A percentile compares a stretch with the other conserved stretches of the same genome.
Evolutionary conservation across 768 basidiomycete species (phyloP).

Genomic region (Trametes cubensis): DNA sequence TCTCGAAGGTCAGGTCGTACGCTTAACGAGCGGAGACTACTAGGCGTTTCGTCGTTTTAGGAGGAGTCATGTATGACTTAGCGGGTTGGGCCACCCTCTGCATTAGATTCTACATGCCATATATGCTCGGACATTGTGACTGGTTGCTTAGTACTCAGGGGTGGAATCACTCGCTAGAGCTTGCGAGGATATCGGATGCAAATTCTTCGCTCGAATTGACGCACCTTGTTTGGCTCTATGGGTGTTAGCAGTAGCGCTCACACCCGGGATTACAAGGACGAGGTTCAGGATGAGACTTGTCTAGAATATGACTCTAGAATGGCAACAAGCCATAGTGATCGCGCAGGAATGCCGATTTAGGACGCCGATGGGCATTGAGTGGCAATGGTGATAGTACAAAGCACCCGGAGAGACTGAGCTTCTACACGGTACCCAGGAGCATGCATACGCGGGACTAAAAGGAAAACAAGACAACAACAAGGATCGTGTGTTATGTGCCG

Average conservation of each 20-base stretch:
- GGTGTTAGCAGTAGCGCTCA: not conserved
- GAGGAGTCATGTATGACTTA: no score
- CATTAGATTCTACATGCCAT: no score
- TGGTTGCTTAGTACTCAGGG: no score
- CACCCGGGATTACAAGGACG: no score
- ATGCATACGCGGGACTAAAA: not conserved
- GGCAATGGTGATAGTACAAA: slow-evolving; percentile 13
- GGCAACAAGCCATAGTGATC: not conserved
- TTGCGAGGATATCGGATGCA: no score
- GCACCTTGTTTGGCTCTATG: slow-evolving; percentile 2
- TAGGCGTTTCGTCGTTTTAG: no score
- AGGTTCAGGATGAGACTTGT: not conserved
- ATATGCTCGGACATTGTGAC: no score
- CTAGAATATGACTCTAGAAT: not conserved
- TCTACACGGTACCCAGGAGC: slow-evolving; percentile 19
- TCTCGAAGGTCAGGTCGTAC: slow-evolving; percentile 86
- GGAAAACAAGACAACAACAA: slow-evolving; percentile 20
- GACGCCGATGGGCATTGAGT: slow-evolving; percentile 3
- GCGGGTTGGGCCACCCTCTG: no score
- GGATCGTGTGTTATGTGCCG: slow-evolving; percentile 20
- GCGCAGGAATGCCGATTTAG: not conserved
- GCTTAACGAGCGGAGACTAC: not conserved
- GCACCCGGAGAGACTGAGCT: not conserved
- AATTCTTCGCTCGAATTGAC: not conserved
- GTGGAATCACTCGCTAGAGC: no score